Conservation (phyloP, 768 basidiomycete genomes). For the Agrocybe pediades region DNA sequence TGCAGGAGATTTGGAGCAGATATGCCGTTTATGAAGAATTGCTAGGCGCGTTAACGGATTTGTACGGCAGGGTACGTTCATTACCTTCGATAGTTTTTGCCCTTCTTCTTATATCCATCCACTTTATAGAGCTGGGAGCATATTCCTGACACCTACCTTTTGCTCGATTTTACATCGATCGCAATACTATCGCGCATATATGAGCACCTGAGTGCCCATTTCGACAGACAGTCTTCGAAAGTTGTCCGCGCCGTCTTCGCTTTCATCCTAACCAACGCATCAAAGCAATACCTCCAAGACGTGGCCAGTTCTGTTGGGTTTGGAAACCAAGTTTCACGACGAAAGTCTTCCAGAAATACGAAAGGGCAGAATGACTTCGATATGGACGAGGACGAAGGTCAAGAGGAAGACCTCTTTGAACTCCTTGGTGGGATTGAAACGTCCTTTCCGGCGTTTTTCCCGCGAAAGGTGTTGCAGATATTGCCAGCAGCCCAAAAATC, state of each 20-base stretch:
- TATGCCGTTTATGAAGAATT: constrained; percentile 53
- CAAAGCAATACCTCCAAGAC: constrained; percentile 60
- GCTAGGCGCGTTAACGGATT: constrained; percentile 49
- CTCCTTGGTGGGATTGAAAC: constrained; percentile 36
- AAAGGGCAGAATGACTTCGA: constrained; percentile 34
- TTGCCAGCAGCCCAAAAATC: constrained; percentile 72
- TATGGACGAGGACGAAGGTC: constrained; percentile 38
- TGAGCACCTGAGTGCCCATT: constrained; percentile 49
- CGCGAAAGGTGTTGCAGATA: constrained; percentile 45
- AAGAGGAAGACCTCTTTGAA: constrained; percentile 41
- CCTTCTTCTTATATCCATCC: not conserved
- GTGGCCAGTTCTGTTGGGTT: constrained; percentile 65
- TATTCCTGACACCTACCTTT: constrained; percentile 40
- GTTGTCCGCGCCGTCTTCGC: constrained; percentile 58
- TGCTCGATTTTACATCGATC: constrained; percentile 45
- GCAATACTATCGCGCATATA: constrained; percentile 66
- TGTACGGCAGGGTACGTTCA: constrained; percentile 61
- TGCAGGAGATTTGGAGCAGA: constrained; percentile 49
- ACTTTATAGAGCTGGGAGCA: constrained; percentile 30
- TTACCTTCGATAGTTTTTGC: not conserved
- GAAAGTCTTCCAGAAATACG: constrained; percentile 24
- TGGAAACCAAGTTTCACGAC: constrained; percentile 29
- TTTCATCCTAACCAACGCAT: constrained; percentile 65
- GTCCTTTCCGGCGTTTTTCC: constrained; percentile 67
- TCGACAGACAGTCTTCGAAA: constrained; percentile 53